Evolutionary conservation across 2,329 filamentous ascomycete genomes (phyloP).

Genomic region (Escovopsis weberi): DNA sequence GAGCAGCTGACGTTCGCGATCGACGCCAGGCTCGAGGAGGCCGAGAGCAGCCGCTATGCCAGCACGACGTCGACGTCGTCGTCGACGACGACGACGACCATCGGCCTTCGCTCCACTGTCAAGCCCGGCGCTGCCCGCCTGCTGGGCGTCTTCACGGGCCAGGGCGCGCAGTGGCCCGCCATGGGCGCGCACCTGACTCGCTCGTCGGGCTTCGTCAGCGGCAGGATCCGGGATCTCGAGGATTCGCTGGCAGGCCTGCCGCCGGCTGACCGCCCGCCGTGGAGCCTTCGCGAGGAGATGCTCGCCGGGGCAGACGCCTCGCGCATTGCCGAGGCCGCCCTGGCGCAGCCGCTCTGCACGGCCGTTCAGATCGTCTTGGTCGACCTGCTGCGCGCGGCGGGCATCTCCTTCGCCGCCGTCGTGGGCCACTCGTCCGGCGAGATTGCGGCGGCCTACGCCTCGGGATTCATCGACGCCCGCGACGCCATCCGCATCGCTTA

Average conservation of each 20-base stretch:
- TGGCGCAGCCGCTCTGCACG: constrained; percentile 17
- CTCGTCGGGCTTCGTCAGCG: not conserved
- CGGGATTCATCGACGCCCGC: constrained; percentile 22
- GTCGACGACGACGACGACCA: no score
- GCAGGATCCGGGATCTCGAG: not conserved
- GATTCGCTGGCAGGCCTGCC: not conserved
- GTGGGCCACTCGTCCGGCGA: constrained; percentile 36
- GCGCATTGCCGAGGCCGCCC: constrained; percentile 9
- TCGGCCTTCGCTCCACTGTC: no score
- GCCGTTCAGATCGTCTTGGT: constrained; percentile 15
- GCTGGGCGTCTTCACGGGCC: constrained; percentile 2
- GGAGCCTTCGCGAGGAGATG: constrained; percentile 2
- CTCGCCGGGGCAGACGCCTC: not conserved
- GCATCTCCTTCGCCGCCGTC: constrained; percentile 20
- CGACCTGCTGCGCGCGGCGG: constrained; percentile 13
- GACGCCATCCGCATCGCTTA: constrained; percentile 9
- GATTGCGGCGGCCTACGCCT: constrained; percentile 35
- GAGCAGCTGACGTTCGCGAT: not conserved
- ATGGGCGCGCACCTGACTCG: not conserved
- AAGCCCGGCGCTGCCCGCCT: not conserved
- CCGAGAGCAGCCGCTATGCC: not conserved
- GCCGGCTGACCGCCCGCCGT: not conserved
- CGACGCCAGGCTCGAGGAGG: not conserved
- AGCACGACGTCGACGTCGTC: no score
- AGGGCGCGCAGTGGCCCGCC: constrained; percentile 2